These are phyloP conservation scores for Kodamaea anthophila DNA, from an alignment of 1,139 yeast species.

Conservation along the genomic window DNA sequence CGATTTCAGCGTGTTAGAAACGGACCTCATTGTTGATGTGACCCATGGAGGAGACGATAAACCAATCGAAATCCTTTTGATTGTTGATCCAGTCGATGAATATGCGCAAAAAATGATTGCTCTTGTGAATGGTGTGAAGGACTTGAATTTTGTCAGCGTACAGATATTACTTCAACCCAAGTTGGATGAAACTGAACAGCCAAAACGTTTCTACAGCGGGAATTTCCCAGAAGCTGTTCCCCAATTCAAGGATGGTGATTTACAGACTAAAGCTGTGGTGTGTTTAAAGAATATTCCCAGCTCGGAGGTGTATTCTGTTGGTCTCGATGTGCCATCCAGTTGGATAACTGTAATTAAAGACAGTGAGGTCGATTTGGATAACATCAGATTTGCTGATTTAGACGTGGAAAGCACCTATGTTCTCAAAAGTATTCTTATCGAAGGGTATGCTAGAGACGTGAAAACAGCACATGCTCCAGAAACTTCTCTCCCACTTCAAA, in stretches of 20 bases:
- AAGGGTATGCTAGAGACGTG: constrained; percentile 61
- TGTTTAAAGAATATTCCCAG: constrained; percentile 23
- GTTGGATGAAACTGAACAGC: constrained; percentile 33
- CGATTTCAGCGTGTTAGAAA: constrained; percentile 31
- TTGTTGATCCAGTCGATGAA: constrained; percentile 70
- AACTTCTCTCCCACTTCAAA: constrained; percentile 42
- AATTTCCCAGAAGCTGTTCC: constrained; percentile 32
- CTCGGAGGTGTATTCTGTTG: constrained; percentile 48
- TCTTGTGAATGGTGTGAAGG: constrained; percentile 40
- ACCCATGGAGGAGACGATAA: constrained; percentile 16
- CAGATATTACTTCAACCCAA: constrained; percentile 59
- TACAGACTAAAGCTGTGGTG: constrained; percentile 13
- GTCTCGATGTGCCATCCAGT: constrained; percentile 55
- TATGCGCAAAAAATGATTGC: constrained; percentile 57
- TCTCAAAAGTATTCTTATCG: constrained; percentile 50
- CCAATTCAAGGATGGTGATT: constrained; percentile 33
- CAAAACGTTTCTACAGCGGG: constrained; percentile 56
- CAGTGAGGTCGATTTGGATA: constrained; percentile 54
- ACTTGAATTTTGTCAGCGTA: constrained; percentile 41
- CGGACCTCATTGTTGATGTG: constrained; percentile 26
- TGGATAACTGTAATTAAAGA: constrained; percentile 56
- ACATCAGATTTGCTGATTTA: constrained; percentile 39
- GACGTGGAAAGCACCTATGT: constrained; percentile 15
- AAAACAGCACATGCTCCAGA: constrained; percentile 34
- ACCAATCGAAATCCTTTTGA: constrained; percentile 47